These are phyloP conservation scores for Blastomyces emzantsi DNA, from an alignment of 2,329 filamentous ascomycete species.

Conservation along the genomic window DNA sequence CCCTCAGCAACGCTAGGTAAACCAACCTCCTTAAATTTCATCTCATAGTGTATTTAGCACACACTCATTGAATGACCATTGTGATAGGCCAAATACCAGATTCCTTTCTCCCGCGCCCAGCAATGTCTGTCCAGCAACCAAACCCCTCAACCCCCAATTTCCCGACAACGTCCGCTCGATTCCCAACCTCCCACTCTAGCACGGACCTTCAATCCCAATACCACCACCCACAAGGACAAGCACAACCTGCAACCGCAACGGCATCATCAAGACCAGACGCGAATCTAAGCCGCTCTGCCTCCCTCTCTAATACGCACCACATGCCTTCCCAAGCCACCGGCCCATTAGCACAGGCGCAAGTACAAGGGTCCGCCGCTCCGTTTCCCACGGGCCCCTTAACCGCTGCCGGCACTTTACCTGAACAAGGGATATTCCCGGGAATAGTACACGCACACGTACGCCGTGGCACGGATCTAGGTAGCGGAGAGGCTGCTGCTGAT, in stretches of 20 bases:
- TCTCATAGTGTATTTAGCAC: conserved; percentile 5
- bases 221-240: neutral
- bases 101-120: conserved; percentile 4
- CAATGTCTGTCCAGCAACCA: neutral
- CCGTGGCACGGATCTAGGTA: conserved; percentile 8
- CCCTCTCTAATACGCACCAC: conserved; percentile 3
- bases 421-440: conserved; percentile 37
- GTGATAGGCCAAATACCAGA: conserved; percentile 6
- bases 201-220: conserved; percentile 14
- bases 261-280: neutral
- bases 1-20: conserved; percentile 5
- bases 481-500: neutral
- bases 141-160: conserved; percentile 12
- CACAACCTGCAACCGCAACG: neutral
- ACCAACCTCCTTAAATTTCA: neutral
- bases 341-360: neutral
- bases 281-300: neutral
- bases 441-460: conserved; percentile 31
- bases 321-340: neutral
- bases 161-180: conserved; percentile 9
- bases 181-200: conserved; percentile 7
- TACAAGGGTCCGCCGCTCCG: conserved; percentile 11
- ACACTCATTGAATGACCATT: conserved; percentile 1
- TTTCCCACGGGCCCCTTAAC: conserved; percentile 1
- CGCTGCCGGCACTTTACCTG: conserved; percentile 17